A percentile compares a stretch with the other conserved stretches of the same genome.
These are phyloP conservation scores for Lasiodiplodia citricola DNA, from an alignment of 2,329 filamentous ascomycete genomes.

Conservation along the genomic window DNA sequence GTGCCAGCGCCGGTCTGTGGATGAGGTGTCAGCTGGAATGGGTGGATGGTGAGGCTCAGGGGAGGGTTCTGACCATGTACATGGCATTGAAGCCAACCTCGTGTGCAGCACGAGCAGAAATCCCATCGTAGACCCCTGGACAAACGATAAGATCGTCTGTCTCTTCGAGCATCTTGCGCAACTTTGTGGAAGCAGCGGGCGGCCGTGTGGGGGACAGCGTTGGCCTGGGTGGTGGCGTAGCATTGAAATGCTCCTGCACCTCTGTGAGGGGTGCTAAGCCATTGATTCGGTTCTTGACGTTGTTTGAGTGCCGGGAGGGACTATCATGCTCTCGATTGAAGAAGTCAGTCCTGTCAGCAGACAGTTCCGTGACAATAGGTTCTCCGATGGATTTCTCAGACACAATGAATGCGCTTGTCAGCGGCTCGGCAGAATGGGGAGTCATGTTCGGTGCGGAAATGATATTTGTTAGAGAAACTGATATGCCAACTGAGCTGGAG, in stretches of 20 bases:
- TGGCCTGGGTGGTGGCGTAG: neutral
- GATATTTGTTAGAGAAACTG: neutral
- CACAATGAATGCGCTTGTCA: neutral
- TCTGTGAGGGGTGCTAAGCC: neutral
- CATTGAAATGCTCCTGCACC: neutral
- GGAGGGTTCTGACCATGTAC: conserved; percentile 65
- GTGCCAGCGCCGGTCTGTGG: conserved; percentile 66
- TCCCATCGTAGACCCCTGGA: conserved; percentile 72
- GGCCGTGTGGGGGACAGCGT: neutral
- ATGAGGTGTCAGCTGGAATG: neutral
- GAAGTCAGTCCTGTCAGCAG: neutral
- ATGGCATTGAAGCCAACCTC: conserved; percentile 65
- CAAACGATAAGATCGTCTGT: conserved; percentile 55
- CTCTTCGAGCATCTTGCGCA: conserved; percentile 40
- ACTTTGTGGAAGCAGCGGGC: neutral
- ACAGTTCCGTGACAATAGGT: neutral
- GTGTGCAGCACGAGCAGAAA: conserved; percentile 67
- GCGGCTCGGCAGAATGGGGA: neutral
- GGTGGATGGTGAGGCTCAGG: neutral
- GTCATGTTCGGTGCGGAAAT: neutral
- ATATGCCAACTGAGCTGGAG: neutral
- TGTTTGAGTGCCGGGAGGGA: neutral
- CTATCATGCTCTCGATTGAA: neutral
- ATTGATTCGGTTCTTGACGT: neutral
- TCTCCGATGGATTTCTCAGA: neutral